Evolutionary conservation across 495 filamentous ascomycete species (phyloP).

Genomic region (Bombardia bombarda): DNA sequence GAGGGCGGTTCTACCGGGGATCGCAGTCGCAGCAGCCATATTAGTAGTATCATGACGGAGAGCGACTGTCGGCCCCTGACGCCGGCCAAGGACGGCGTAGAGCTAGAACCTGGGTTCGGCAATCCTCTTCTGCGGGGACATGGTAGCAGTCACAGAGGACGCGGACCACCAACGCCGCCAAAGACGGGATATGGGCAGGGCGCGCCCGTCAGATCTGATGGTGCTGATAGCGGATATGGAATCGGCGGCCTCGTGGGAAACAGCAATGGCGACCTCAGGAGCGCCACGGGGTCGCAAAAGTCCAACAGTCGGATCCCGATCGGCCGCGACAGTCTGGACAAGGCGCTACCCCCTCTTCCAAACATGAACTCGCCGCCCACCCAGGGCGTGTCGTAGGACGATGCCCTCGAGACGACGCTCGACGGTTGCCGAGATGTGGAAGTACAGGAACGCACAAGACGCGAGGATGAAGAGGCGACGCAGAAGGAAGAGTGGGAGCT

Average conservation of each 20-base stretch:
- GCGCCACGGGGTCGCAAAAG: slow-evolving; percentile 20
- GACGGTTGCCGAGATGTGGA: neutral
- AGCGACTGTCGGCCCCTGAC: slow-evolving; percentile 37
- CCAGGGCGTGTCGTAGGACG: slow-evolving; percentile 15
- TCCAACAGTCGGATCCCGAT: slow-evolving; percentile 18
- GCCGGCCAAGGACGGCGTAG: slow-evolving; percentile 29
- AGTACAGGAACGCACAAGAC: neutral
- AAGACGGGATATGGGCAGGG: slow-evolving; percentile 24
- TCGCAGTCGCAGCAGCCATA: slow-evolving; percentile 31
- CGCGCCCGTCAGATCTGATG: slow-evolving; percentile 29
- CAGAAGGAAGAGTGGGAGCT: slow-evolving; percentile 11
- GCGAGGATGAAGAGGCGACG: neutral
- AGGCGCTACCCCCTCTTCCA: slow-evolving; percentile 49
- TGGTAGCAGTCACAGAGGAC: slow-evolving; percentile 25
- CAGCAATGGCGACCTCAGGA: slow-evolving; percentile 12
- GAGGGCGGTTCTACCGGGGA: slow-evolving; percentile 67
- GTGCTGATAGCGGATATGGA: slow-evolving; percentile 30
- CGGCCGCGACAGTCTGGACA: slow-evolving; percentile 41
- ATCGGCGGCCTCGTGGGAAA: slow-evolving; percentile 4
- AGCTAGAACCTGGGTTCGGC: slow-evolving; percentile 36
- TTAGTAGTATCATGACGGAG: slow-evolving; percentile 29
- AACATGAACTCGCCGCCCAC: slow-evolving; percentile 6
- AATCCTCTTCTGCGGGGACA: slow-evolving; percentile 30
- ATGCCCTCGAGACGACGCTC: neutral
- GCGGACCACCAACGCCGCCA: slow-evolving; percentile 34